Evolutionary conservation across 2,329 filamentous ascomycete species (phyloP), one percentile per base, ranked within the genome.

Genomic region (Fusarium oligoseptatum): DNA sequence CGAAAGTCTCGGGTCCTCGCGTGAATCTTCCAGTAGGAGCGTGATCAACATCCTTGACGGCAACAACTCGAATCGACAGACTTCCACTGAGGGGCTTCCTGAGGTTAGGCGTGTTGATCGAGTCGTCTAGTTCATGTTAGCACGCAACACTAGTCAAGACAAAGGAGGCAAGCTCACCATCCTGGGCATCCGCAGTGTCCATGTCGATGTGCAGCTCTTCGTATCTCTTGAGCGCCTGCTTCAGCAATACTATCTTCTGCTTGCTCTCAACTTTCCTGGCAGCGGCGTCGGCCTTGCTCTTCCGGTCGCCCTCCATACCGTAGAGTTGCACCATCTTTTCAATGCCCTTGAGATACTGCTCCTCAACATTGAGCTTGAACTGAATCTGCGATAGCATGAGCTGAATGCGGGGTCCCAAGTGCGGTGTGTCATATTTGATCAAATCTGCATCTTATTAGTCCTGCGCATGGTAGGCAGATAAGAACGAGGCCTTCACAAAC

Each of bases 301-400:
- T 98, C 78, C 95, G 92, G 82, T 99, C 97, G 34, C 97, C 96
- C 83, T 98, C 97, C 89, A 98, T 97, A 81, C 97, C 92, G 82
- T 99, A 99, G 39, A 99, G 88, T 82, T 97, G 95, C 56, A 98
- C 94, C 97, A 99, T 98, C 87, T 99, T 99, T 84, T 99, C 97
- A 78, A 99, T 97, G 72, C 97, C 97, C 81, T 97, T 97, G 76
- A 98, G 95, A 84, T 99, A 99, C 85, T 99, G 97, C 82, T 98
- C 97, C 83, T 99, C 97, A 32, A 99, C 97, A 76, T 97, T 98
- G 71, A 99, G 90, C 86, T 99, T 99, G 87, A 99, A 99, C 84
- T 98, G 95, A 74, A 99, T 92, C 84, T 99, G 97, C 57, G 97
- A 97, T 80, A 99, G 88, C 97, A 99, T 99, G 80, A 98, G 93